phyloP scores from a whole-genome alignment of 306 rosid genomes.

The Hylodesmum podocarpum region DNA sequence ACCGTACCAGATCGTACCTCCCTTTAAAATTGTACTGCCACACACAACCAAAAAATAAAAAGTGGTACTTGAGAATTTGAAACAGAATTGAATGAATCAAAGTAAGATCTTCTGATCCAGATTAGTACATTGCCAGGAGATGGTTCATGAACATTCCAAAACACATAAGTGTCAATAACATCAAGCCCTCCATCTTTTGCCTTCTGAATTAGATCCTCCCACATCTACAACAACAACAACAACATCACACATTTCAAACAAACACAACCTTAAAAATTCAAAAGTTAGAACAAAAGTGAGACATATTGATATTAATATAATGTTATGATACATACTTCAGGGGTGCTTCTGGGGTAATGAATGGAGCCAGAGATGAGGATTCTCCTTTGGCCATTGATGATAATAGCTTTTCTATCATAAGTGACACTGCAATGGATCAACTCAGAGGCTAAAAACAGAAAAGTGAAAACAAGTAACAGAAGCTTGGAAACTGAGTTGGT shows the following conservation, averaged over 20 bases:
- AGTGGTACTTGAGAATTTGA: slow-evolving; percentile 15
- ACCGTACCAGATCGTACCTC: slow-evolving; percentile 87
- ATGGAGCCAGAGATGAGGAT: slow-evolving; percentile 95
- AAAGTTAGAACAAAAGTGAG: background rate
- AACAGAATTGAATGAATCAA: background rate
- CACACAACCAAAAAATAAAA: background rate
- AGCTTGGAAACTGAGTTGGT: slow-evolving; percentile 76
- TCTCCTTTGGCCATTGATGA: slow-evolving; percentile 89
- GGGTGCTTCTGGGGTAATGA: slow-evolving; percentile 97
- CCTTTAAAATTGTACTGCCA: slow-evolving; percentile 88
- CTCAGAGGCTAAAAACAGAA: slow-evolving; percentile 44
- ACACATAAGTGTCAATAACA: slow-evolving; percentile 86
- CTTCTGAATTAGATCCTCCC: slow-evolving; percentile 91
- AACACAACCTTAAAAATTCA: background rate
- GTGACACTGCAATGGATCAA: slow-evolving; percentile 62
- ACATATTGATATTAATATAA: background rate
- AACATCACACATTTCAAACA: slow-evolving; percentile 49
- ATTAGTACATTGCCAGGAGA: slow-evolving; percentile 84
- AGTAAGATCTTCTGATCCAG: slow-evolving; percentile 35
- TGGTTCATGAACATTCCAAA: slow-evolving; percentile 97
- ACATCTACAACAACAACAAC: slow-evolving; percentile 76
- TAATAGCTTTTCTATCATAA: slow-evolving; percentile 84
- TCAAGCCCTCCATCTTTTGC: slow-evolving; percentile 94
- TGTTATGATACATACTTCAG: slow-evolving; percentile 61
- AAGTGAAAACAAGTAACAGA: slow-evolving; percentile 32